These are phyloP conservation scores for Xylariaceae sp. DNA, from an alignment of 2,329 filamentous ascomycete genomes.

Conservation along the genomic window DNA sequence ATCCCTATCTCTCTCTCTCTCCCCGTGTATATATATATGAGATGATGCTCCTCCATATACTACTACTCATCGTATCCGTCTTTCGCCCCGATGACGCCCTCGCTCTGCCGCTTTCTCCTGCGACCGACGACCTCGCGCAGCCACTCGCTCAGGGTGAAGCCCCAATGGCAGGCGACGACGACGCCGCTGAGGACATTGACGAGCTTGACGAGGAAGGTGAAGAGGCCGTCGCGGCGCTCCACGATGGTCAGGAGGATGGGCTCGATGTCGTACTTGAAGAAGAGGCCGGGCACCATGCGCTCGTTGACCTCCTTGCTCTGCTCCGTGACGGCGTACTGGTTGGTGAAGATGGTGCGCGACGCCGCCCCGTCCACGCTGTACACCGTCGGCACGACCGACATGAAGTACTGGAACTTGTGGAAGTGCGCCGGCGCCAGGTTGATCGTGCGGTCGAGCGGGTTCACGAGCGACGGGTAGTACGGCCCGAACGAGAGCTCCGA, in stretches of 20 bases:
- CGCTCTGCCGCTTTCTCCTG: constrained; percentile 49
- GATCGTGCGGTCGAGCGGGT: constrained; percentile 91
- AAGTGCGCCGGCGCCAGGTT: constrained; percentile 76
- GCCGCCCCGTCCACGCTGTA: constrained; percentile 67
- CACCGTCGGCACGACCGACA: constrained; percentile 91
- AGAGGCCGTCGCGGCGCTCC: constrained; percentile 75
- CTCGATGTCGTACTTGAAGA: constrained; percentile 99
- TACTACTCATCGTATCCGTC: constrained; percentile 35
- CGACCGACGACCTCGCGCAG: constrained; percentile 56
- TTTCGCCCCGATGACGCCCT: constrained; percentile 56
- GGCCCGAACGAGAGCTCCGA: constrained; percentile 95
- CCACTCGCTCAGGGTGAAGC: constrained; percentile 85
- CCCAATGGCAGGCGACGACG: constrained; percentile 91
- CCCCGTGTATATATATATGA: too few relatives aligned
- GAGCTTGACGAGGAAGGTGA: constrained; percentile 76
- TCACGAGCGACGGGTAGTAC: constrained; percentile 92
- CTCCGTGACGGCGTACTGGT: constrained; percentile 96
- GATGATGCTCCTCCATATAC: too few relatives aligned
- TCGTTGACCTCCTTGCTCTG: constrained; percentile 75
- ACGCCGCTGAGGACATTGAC: constrained; percentile 92
- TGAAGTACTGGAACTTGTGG: constrained; percentile 97
- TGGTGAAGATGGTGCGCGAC: constrained; percentile 76
- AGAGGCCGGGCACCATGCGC: constrained; percentile 79
- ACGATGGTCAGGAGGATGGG: constrained; percentile 86
- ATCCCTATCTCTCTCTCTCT: too few relatives aligned